These are phyloP conservation scores for Leishmania major DNA, from an alignment of 208 protist species.

Conservation along the genomic window DNA sequence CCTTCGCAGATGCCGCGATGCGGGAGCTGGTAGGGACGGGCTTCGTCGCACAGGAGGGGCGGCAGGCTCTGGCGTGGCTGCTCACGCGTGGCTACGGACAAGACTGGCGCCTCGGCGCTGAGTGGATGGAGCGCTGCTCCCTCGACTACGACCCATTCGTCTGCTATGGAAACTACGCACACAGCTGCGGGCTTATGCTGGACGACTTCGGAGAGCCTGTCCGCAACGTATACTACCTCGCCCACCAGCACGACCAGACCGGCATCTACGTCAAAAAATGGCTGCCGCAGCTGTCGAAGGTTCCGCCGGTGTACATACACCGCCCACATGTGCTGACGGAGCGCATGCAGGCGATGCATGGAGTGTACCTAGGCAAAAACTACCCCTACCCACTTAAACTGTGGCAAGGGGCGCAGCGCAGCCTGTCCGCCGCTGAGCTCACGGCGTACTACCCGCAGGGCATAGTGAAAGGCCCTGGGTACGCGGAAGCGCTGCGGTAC, in stretches of 20 bases:
- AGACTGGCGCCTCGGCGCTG: slow-evolving; percentile 88
- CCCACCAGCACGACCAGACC: slow-evolving; percentile 88
- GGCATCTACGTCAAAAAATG: slow-evolving; percentile 92
- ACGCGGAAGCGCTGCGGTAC: slow-evolving; percentile 77
- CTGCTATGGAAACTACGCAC: slow-evolving; percentile 88
- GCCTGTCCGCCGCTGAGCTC: slow-evolving; percentile 48
- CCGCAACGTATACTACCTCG: slow-evolving; percentile 76
- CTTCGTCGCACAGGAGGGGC: slow-evolving; percentile 75
- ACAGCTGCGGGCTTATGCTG: slow-evolving; percentile 70
- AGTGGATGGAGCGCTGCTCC: slow-evolving; percentile 91
- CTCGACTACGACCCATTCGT: slow-evolving; percentile 91
- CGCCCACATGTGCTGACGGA: slow-evolving; percentile 84
- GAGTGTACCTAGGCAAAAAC: slow-evolving; percentile 74
- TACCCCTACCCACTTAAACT: slow-evolving; percentile 92
- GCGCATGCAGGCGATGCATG: slow-evolving; percentile 90
- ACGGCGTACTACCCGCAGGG: slow-evolving; percentile 61
- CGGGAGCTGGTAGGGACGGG: slow-evolving; percentile 81
- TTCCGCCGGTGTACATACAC: slow-evolving; percentile 90
- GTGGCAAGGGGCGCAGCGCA: slow-evolving; percentile 82
- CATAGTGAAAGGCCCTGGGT: slow-evolving; percentile 50
- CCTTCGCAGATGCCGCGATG: slow-evolving; percentile 90
- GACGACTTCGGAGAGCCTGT: slow-evolving; percentile 89
- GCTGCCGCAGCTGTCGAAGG: slow-evolving; percentile 84
- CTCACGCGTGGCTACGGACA: slow-evolving; percentile 83
- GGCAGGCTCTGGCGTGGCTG: slow-evolving; percentile 85